Evolutionary conservation across 306 rosid genomes (phyloP).

Genomic region (Gillenia trifoliata): DNA sequence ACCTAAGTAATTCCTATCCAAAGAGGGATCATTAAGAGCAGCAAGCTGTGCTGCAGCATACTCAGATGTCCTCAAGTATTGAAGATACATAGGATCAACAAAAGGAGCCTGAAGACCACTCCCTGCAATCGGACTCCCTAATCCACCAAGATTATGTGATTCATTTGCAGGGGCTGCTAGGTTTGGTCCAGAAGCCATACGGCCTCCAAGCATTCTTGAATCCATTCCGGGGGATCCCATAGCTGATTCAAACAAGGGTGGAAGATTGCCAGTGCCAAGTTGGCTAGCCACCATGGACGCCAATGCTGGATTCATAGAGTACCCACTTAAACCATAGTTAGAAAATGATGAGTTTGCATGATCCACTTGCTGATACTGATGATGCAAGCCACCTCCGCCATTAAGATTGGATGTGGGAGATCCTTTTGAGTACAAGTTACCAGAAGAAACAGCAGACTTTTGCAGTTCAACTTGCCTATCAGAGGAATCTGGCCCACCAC

Average conservation of each 20-base stretch:
- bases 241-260: slow-evolving; percentile 67
- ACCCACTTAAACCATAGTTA: slow-evolving; percentile 65
- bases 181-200: slow-evolving; percentile 49
- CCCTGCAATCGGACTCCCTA: slow-evolving; percentile 69
- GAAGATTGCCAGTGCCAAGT: slow-evolving; percentile 66
- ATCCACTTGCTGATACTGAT: slow-evolving; percentile 68
- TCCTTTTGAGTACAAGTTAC: slow-evolving; percentile 56
- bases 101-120: slow-evolving; percentile 66
- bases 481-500: slow-evolving; percentile 42
- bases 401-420: slow-evolving; percentile 51
- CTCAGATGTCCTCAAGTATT: slow-evolving; percentile 79
- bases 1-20: slow-evolving; percentile 62
- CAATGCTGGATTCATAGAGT: slow-evolving; percentile 65
- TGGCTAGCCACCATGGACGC: slow-evolving; percentile 82
- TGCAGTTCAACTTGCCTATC: slow-evolving; percentile 59
- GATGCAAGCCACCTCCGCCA: slow-evolving; percentile 52
- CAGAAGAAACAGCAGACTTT: slow-evolving; percentile 41
- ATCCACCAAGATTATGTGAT: slow-evolving; percentile 54
- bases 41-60: slow-evolving; percentile 79
- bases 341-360: slow-evolving; percentile 54
- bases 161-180: slow-evolving; percentile 51
- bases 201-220: slow-evolving; percentile 65
- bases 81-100: slow-evolving; percentile 84
- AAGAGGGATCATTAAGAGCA: slow-evolving; percentile 68
- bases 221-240: slow-evolving; percentile 74